Conservation (phyloP, 768 basidiomycete genomes). For the Suillus luteus region DNA sequence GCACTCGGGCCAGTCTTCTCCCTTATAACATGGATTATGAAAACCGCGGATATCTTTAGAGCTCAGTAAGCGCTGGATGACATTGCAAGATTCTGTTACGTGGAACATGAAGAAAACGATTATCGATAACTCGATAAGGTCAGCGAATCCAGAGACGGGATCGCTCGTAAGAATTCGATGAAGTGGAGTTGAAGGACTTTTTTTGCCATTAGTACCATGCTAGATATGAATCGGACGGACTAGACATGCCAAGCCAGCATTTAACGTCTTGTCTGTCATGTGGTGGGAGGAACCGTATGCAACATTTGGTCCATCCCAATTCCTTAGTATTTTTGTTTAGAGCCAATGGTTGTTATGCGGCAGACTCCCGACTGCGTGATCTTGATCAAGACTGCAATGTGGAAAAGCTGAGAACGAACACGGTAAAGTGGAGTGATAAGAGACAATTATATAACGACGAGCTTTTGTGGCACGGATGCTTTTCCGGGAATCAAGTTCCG, state of each 20-base stretch:
- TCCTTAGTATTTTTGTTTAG: background rate
- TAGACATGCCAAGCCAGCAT: background rate
- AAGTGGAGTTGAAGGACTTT: background rate
- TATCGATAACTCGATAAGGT: background rate
- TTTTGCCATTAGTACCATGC: too few species aligned
- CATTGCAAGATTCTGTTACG: background rate
- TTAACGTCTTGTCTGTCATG: constrained; percentile 1
- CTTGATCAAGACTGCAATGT: background rate
- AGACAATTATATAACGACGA: background rate
- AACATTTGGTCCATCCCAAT: background rate
- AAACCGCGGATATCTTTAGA: constrained; percentile 16
- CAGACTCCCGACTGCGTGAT: background rate
- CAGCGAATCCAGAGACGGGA: background rate
- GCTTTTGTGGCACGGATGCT: background rate
- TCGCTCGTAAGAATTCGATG: background rate
- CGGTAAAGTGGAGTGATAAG: constrained; percentile 1
- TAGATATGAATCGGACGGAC: background rate
- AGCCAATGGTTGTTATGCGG: background rate
- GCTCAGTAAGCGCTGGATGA: constrained; percentile 5
- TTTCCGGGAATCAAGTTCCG: background rate
- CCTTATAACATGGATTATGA: background rate
- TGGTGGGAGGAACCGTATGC: background rate
- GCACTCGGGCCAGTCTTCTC: background rate
- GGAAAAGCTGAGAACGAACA: background rate
- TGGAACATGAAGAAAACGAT: background rate